Conservation (phyloP, 805 yeast genomes). For the Saccharomyces kudriavzevii region DNA sequence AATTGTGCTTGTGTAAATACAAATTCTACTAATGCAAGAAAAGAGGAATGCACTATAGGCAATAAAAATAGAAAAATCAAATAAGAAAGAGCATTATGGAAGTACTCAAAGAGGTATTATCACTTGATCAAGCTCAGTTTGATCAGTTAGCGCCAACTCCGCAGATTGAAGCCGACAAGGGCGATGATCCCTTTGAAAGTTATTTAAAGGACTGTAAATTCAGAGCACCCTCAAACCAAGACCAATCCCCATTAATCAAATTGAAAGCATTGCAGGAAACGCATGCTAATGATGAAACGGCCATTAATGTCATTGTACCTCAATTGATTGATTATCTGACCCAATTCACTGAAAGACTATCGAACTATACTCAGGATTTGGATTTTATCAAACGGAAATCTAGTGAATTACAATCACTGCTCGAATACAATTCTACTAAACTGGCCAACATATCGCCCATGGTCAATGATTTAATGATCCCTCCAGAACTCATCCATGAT, state of each 20-base stretch:
- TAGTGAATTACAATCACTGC: slow-evolving; percentile 37
- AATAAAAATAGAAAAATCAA: not conserved
- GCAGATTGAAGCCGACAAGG: not conserved
- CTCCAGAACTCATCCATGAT: slow-evolving; percentile 59
- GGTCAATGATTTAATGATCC: slow-evolving; percentile 65
- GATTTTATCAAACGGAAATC: slow-evolving; percentile 51
- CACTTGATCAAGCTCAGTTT: not conserved
- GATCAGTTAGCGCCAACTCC: not conserved
- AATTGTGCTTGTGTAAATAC: not conserved
- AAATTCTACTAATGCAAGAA: not conserved
- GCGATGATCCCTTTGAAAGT: not conserved
- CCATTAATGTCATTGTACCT: slow-evolving; percentile 25
- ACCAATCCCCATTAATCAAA: slow-evolving; percentile 1
- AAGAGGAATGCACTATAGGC: not conserved
- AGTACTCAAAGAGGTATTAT: not conserved
- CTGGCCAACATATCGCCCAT: slow-evolving; percentile 58
- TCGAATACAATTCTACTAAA: slow-evolving; percentile 40
- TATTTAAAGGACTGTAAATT: not conserved
- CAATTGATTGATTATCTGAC: slow-evolving; percentile 49
- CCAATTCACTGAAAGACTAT: slow-evolving; percentile 51
- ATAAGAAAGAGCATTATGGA: not conserved
- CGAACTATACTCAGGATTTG: slow-evolving; percentile 51
- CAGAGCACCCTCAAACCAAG: not conserved
- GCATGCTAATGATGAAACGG: slow-evolving; percentile 11
- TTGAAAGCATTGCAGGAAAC: slow-evolving; percentile 14